phyloP scores from a whole-genome alignment of 768 basidiomycete species.

The Collybia nuda region DNA sequence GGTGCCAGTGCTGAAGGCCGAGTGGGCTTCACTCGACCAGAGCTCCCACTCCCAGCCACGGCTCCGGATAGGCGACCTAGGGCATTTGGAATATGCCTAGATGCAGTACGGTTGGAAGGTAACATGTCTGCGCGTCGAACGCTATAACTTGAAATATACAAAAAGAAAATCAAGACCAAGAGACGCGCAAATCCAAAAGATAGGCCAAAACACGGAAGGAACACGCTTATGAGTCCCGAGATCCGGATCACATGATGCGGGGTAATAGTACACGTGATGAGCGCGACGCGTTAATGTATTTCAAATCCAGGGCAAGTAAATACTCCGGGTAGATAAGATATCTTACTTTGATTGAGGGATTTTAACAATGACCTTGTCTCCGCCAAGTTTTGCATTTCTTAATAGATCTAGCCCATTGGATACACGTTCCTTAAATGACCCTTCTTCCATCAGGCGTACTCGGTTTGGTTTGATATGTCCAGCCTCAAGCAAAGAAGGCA shows the following conservation, averaged over 20 bases:
- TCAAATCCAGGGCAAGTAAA: too few relatives aligned
- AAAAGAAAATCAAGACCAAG: conserved; percentile 1
- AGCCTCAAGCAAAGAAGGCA: conserved; percentile 37
- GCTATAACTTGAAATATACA: neutral
- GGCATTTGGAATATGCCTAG: conserved; percentile 24
- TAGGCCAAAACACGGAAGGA: neutral
- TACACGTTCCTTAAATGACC: conserved; percentile 40
- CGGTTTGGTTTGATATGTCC: conserved; percentile 41
- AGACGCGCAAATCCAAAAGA: neutral
- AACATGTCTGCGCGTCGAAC: conserved; percentile 23
- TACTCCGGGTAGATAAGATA: too few relatives aligned
- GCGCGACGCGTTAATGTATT: neutral
- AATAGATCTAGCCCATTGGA: conserved; percentile 42
- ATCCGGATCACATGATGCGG: conserved; percentile 16
- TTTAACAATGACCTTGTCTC: conserved; percentile 49
- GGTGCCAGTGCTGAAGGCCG: conserved; percentile 2
- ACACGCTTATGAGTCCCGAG: conserved; percentile 1
- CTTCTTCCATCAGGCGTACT: conserved; percentile 39
- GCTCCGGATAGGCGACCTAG: conserved; percentile 13
- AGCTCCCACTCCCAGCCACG: neutral
- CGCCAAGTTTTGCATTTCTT: conserved; percentile 46
- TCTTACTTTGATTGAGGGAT: conserved; percentile 16
- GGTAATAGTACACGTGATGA: conserved; percentile 8
- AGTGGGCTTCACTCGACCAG: conserved; percentile 5
- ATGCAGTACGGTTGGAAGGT: conserved; percentile 34